phyloP scores from a whole-genome alignment of 495 filamentous ascomycete genomes.

The Xylaria sp. region DNA sequence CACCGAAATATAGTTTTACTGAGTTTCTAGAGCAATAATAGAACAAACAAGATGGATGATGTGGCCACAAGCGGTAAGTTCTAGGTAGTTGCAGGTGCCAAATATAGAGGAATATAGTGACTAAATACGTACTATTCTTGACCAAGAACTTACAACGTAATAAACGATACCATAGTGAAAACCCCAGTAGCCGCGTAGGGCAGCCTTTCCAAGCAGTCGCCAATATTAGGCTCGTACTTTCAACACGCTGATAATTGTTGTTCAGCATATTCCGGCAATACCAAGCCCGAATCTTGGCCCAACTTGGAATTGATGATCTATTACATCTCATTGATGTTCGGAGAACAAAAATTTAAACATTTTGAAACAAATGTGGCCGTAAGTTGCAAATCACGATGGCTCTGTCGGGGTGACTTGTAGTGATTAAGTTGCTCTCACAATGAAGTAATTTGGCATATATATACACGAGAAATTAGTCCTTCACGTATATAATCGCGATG shows the following conservation, averaged over 20 bases:
- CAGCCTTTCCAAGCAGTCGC: background rate
- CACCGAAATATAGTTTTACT: background rate
- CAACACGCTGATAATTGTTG: background rate
- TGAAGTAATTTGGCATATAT: background rate
- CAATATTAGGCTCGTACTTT: background rate
- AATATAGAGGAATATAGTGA: background rate
- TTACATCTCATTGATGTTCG: background rate
- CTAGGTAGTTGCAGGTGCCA: too few species aligned
- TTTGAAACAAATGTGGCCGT: background rate
- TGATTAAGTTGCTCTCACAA: background rate
- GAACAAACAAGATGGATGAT: background rate
- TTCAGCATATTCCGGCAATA: background rate
- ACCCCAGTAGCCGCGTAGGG: background rate
- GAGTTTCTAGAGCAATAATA: too few species aligned
- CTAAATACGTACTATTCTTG: background rate
- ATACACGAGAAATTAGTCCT: background rate
- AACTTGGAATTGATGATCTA: background rate
- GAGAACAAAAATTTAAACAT: background rate
- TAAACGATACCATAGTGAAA: background rate
- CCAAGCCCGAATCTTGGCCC: background rate
- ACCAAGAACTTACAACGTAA: background rate
- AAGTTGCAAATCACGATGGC: background rate
- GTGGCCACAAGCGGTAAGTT: background rate
- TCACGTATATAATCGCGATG: background rate
- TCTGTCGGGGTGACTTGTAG: background rate